A percentile compares a stretch with the other conserved stretches of the same genome.
Evolutionary conservation across 2,329 filamentous ascomycete species (phyloP).

Genomic region (Trichocomaceae sp.): DNA sequence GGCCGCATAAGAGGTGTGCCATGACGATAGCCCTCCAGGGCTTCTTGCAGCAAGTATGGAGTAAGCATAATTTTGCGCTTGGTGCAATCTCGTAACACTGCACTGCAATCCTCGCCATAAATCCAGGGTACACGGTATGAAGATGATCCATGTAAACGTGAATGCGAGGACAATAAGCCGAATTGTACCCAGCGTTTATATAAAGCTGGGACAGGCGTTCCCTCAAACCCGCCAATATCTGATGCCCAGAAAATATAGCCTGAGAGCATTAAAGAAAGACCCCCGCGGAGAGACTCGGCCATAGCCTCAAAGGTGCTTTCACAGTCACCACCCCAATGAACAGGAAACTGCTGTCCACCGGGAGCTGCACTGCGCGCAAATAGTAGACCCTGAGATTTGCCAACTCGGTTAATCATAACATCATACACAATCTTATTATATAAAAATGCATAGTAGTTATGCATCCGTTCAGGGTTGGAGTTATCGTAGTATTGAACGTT

Average conservation of each 20-base stretch:
- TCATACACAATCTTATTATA: slow-evolving; percentile 67
- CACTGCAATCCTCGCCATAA: slow-evolving; percentile 57
- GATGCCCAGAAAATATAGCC: slow-evolving; percentile 64
- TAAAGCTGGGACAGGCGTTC: slow-evolving; percentile 58
- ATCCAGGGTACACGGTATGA: slow-evolving; percentile 71
- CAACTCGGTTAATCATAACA: slow-evolving; percentile 50
- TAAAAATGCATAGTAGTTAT: slow-evolving; percentile 69
- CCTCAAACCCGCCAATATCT: slow-evolving; percentile 68
- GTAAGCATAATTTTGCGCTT: slow-evolving; percentile 51
- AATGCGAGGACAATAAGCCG: slow-evolving; percentile 63
- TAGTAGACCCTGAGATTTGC: slow-evolving; percentile 52
- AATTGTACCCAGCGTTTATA: slow-evolving; percentile 78
- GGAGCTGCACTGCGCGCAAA: slow-evolving; percentile 63
- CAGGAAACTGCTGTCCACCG: slow-evolving; percentile 62
- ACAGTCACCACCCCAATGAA: slow-evolving; percentile 69
- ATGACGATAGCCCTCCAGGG: slow-evolving; percentile 41
- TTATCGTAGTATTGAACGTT: slow-evolving; percentile 60
- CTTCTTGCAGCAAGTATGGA: slow-evolving; percentile 50
- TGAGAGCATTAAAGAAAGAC: slow-evolving; percentile 56
- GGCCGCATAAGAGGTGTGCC: slow-evolving; percentile 59
- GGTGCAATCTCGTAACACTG: slow-evolving; percentile 50
- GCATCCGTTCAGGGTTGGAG: slow-evolving; percentile 60
- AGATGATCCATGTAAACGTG: slow-evolving; percentile 60
- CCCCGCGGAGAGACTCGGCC: slow-evolving; percentile 63
- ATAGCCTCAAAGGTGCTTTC: slow-evolving; percentile 68